Conservation (phyloP, 169 alveolate genomes). For the Plasmodium vivax region DNA sequence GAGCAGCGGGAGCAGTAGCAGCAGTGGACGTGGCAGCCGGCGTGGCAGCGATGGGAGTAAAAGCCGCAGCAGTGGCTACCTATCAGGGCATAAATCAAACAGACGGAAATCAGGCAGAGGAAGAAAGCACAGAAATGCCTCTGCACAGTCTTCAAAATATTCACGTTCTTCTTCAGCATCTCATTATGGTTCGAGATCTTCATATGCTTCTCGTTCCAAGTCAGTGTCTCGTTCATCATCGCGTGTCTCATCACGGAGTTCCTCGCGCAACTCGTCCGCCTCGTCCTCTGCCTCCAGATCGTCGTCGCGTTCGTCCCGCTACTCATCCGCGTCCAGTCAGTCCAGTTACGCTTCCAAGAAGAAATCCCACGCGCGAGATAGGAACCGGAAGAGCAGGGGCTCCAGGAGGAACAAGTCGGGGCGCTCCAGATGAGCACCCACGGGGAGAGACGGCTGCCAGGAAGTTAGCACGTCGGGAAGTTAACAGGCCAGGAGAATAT, state of each 20-base stretch:
- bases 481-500: not conserved
- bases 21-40: not conserved
- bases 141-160: conserved; percentile 11
- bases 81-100: not conserved
- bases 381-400: not conserved
- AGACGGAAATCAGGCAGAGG: not conserved
- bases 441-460: not conserved
- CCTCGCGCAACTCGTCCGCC: not conserved
- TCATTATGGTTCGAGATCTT: not conserved
- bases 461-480: not conserved
- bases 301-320: not conserved
- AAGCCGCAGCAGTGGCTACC: not conserved
- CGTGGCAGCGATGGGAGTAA: not conserved
- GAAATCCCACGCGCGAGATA: not conserved
- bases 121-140: not conserved
- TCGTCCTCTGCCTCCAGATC: conserved; percentile 31
- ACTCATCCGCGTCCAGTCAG: conserved; percentile 5
- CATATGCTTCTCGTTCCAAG: conserved; percentile 12
- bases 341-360: conserved; percentile 10
- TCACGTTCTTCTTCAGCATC: conserved; percentile 15
- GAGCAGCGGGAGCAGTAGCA: not conserved
- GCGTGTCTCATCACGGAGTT: not conserved
- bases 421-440: not conserved
- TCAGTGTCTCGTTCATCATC: not conserved
- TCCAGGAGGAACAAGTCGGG: conserved; percentile 1